Evolutionary conservation across 768 basidiomycete genomes (phyloP).

Genomic region (Rickenella mellea): DNA sequence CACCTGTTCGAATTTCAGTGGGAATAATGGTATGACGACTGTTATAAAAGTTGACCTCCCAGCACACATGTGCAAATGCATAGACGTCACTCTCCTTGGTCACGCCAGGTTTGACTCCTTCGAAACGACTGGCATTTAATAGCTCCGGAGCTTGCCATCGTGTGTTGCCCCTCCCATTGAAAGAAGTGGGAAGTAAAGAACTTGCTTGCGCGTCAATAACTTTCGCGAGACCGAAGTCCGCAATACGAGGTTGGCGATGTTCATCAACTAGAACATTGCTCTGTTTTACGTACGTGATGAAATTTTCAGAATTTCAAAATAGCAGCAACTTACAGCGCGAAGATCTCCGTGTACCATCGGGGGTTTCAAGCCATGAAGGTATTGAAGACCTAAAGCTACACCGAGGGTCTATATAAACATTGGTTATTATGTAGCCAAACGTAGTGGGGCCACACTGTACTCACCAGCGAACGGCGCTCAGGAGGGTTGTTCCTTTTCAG

Average conservation of each 20-base stretch:
- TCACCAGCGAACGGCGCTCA: not conserved
- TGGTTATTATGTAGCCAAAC: not conserved
- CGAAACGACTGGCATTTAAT: not conserved
- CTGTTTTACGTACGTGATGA: conserved; percentile 1
- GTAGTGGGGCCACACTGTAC: not conserved
- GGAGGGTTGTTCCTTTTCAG: not conserved
- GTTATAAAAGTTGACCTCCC: conserved; percentile 6
- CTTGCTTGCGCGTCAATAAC: conserved; percentile 3
- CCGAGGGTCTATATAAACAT: conserved; percentile 20
- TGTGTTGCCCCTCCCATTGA: not conserved
- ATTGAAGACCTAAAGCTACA: conserved; percentile 15
- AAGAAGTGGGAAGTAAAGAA: not conserved
- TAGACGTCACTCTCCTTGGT: conserved; percentile 14
- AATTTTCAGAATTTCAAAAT: not conserved
- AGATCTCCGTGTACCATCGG: conserved; percentile 20
- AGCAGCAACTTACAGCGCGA: conserved; percentile 10
- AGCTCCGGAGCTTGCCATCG: conserved; percentile 1
- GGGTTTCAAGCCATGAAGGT: conserved; percentile 13
- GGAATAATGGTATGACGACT: not conserved
- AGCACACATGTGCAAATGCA: conserved; percentile 8
- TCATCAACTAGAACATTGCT: conserved; percentile 11
- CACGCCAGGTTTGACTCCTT: conserved; percentile 1
- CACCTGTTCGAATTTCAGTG: not conserved
- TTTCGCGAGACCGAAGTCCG: conserved; percentile 12
- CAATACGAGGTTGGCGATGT: conserved; percentile 6